These are phyloP conservation scores for Monosiga brevicollis DNA, from an alignment of 78 protist species.

Conservation along the genomic window DNA sequence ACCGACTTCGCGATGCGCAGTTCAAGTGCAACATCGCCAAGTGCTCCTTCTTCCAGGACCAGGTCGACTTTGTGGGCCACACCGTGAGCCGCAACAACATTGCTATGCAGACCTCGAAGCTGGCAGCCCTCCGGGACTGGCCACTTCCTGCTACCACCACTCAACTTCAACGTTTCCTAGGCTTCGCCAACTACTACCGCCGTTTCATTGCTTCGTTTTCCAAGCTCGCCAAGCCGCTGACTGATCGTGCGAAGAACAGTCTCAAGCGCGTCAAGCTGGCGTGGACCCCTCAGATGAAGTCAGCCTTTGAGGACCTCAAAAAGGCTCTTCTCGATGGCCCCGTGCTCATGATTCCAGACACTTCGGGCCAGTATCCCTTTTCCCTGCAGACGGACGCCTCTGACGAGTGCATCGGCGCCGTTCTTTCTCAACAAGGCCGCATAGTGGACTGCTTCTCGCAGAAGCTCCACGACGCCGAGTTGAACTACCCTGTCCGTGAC, in stretches of 20 bases:
- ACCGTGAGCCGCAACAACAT: background rate
- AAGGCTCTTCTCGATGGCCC: background rate
- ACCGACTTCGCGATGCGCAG: background rate
- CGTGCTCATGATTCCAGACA: background rate
- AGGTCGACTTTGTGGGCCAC: slow-evolving; percentile 22
- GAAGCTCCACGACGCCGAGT: slow-evolving; percentile 12
- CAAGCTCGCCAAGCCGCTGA: background rate
- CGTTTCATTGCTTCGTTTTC: slow-evolving; percentile 11
- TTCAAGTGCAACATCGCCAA: background rate
- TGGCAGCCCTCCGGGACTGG: slow-evolving; percentile 4
- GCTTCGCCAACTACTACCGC: slow-evolving; percentile 20
- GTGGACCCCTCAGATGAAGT: background rate
- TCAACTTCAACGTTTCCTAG: slow-evolving; percentile 7
- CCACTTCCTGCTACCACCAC: background rate
- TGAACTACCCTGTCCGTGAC: slow-evolving; percentile 5
- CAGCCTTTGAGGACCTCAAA: slow-evolving; percentile 11
- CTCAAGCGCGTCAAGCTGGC: background rate
- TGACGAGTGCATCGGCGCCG: slow-evolving; percentile 26
- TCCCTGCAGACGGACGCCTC: slow-evolving; percentile 24
- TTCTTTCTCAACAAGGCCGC: slow-evolving; percentile 16
- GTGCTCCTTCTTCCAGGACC: background rate
- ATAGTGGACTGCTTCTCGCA: slow-evolving; percentile 22
- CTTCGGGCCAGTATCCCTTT: background rate
- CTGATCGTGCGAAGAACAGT: no score
- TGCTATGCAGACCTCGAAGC: background rate